phyloP scores from a whole-genome alignment of 1,139 yeast species.

The Debaryomyces nepalensis region DNA sequence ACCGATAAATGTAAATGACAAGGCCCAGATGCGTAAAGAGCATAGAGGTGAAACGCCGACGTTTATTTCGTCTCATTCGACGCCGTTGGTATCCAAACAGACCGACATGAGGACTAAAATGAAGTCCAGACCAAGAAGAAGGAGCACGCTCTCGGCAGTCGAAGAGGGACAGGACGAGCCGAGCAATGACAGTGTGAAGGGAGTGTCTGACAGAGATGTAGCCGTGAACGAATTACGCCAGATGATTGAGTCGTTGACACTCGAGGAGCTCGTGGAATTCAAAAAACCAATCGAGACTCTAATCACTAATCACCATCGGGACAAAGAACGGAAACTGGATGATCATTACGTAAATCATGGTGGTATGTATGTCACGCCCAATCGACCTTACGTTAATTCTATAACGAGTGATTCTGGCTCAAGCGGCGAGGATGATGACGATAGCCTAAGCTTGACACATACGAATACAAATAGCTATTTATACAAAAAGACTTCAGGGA shows the following conservation, averaged over 20 bases:
- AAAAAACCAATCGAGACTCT: conserved; percentile 13
- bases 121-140: conserved; percentile 3
- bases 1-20: background rate
- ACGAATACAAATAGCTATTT: background rate
- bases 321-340: background rate
- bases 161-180: background rate
- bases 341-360: background rate
- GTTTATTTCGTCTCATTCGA: conserved; percentile 35
- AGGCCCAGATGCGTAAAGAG: background rate
- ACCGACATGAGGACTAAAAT: background rate
- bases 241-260: conserved; percentile 10
- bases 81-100: conserved; percentile 28
- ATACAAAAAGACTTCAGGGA: conserved; percentile 2
- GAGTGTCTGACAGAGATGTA: background rate
- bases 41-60: conserved; percentile 1
- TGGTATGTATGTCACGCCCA: conserved; percentile 10
- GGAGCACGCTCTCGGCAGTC: background rate
- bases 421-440: conserved; percentile 14
- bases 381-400: conserved; percentile 3
- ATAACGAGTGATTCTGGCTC: conserved; percentile 6
- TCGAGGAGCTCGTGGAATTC: conserved; percentile 20
- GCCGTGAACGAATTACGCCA: conserved; percentile 18
- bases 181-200: background rate
- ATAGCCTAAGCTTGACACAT: conserved; percentile 8
- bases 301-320: conserved; percentile 6